phyloP scores from a whole-genome alignment of 495 filamentous ascomycete genomes.

The Aspergillus ellipticus region DNA sequence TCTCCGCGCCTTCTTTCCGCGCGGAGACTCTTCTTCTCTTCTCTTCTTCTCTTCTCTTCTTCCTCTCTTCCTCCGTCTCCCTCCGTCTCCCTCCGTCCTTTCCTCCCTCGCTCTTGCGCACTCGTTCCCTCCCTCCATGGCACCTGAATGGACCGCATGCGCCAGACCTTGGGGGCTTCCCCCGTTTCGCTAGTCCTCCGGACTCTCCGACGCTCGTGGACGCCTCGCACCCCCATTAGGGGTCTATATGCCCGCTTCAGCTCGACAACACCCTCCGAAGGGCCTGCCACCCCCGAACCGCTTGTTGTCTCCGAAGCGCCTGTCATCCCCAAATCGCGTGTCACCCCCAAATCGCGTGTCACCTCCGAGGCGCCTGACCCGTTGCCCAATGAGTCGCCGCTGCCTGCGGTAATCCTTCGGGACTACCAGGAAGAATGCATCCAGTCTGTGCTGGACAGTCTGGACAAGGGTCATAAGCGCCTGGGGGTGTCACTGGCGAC shows the following conservation, averaged over 20 bases:
- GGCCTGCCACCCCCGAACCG: no score
- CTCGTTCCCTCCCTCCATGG: constrained; percentile 14
- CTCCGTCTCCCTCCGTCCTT: no score
- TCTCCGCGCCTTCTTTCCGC: background rate
- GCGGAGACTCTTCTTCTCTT: background rate
- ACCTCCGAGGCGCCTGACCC: background rate
- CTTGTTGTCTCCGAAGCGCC: background rate
- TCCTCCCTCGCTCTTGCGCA: no score
- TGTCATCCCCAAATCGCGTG: no score
- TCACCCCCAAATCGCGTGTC: background rate
- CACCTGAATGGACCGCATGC: constrained; percentile 32
- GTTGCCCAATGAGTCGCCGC: background rate
- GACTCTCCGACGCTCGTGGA: constrained; percentile 2
- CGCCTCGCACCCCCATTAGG: background rate
- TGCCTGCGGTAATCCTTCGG: constrained; percentile 54
- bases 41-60: background rate
- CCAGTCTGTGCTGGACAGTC: constrained; percentile 69
- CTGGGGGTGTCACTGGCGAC: constrained; percentile 89
- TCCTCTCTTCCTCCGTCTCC: no score
- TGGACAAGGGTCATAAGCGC: constrained; percentile 72
- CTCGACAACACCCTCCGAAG: background rate
- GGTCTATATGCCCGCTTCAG: background rate
- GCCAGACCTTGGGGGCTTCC: constrained; percentile 22
- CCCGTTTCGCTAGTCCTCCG: constrained; percentile 14
- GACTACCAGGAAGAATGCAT: constrained; percentile 89